These are phyloP conservation scores for Picea glauca DNA, from an alignment of 75 land plant species.

Conservation along the genomic window DNA sequence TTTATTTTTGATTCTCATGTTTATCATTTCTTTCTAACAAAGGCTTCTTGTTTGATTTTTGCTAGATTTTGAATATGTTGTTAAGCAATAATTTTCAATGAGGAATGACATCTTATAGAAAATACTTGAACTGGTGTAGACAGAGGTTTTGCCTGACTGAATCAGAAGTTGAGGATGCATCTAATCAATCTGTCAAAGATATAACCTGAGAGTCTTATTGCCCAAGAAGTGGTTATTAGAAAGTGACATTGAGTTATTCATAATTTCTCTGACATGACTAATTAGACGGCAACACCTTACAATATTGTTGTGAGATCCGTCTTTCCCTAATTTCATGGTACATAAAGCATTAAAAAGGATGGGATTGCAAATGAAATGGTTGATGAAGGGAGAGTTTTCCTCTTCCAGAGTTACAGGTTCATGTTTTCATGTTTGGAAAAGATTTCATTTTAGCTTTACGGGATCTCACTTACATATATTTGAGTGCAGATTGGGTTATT, in stretches of 20 bases:
- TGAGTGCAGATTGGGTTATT: background rate
- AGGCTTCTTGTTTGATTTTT: background rate
- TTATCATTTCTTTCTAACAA: no score
- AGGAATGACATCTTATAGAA: background rate
- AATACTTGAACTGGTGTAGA: background rate
- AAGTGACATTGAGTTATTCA: background rate
- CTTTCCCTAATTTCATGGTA: background rate
- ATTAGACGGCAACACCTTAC: background rate
- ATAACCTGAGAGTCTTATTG: background rate
- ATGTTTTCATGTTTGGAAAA: background rate
- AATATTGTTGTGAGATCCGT: background rate
- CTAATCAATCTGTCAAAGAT: background rate
- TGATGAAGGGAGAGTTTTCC: background rate
- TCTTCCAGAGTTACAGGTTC: background rate
- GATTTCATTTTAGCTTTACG: background rate
- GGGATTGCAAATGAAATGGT: background rate
- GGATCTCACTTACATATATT: background rate
- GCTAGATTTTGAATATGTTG: background rate
- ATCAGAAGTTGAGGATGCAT: background rate
- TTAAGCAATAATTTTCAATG: background rate
- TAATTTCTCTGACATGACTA: background rate
- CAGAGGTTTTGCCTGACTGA: background rate
- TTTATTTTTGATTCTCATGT: no score
- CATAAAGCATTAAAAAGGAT: background rate
- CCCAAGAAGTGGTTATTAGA: background rate